Evolutionary conservation across 306 rosid genomes (phyloP).

Genomic region (Trifolium subterraneum): DNA sequence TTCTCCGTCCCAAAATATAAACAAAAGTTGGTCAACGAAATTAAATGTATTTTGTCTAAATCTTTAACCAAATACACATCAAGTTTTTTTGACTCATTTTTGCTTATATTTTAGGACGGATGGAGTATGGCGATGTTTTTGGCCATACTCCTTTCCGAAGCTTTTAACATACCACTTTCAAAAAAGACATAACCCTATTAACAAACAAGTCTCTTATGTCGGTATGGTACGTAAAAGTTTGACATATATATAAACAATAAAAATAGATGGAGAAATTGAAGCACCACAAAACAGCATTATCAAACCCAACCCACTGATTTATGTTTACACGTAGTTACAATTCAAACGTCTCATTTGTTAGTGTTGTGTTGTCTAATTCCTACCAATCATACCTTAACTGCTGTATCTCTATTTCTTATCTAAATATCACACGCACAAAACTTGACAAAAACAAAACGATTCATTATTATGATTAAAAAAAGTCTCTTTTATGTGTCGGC

Average conservation of each 20-base stretch:
- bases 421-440: slow-evolving; percentile 11
- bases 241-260: not conserved
- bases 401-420: not conserved
- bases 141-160: no score
- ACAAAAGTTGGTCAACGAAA: no score
- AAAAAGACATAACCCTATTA: no score
- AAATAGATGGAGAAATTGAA: slow-evolving; percentile 20
- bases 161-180: no score
- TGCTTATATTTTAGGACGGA: no score
- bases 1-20: no score
- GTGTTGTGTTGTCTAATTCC: slow-evolving; percentile 36
- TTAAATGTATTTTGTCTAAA: no score
- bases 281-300: slow-evolving; percentile 5
- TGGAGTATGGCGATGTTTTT: no score
- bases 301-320: slow-evolving; percentile 30
- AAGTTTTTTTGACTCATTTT: no score
- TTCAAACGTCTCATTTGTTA: slow-evolving; percentile 24
- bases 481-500: not conserved
- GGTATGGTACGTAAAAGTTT: slow-evolving; percentile 4
- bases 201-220: not conserved
- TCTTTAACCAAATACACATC: no score
- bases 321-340: slow-evolving; percentile 26
- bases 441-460: slow-evolving; percentile 1
- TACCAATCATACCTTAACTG: slow-evolving; percentile 18
- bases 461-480: not conserved